phyloP scores from a whole-genome alignment of 441 rosid species.

The Erodium texanum region DNA sequence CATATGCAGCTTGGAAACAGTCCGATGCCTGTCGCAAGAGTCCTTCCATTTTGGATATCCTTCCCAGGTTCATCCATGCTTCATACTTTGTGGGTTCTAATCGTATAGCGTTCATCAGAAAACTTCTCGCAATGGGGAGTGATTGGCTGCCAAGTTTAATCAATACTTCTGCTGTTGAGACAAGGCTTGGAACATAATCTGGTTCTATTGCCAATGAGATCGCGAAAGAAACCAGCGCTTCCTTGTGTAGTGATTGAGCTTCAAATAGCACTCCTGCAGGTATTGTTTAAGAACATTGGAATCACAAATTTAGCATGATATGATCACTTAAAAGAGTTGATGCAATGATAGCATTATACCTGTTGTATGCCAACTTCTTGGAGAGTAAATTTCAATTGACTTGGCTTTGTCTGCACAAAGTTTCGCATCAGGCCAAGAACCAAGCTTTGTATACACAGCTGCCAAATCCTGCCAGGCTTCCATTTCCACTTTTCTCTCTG shows the following conservation, averaged over 20 bases:
- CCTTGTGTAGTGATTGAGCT: slow-evolving; percentile 56
- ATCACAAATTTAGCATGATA: not conserved
- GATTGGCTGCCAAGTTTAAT: slow-evolving; percentile 48
- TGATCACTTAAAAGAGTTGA: not conserved
- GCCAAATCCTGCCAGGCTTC: slow-evolving; percentile 84
- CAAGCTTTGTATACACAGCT: slow-evolving; percentile 47
- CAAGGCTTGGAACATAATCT: slow-evolving; percentile 69
- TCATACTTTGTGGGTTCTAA: slow-evolving; percentile 66
- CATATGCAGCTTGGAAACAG: slow-evolving; percentile 86
- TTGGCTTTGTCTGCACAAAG: slow-evolving; percentile 66
- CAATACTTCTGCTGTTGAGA: slow-evolving; percentile 61
- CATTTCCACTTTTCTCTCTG: slow-evolving; percentile 43
- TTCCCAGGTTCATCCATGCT: slow-evolving; percentile 78
- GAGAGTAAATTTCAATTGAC: slow-evolving; percentile 49
- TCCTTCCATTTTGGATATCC: slow-evolving; percentile 75
- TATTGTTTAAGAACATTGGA: not conserved
- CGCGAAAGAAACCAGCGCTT: slow-evolving; percentile 65
- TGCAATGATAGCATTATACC: slow-evolving; percentile 30
- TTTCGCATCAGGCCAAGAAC: slow-evolving; percentile 61
- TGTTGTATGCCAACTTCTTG: slow-evolving; percentile 66
- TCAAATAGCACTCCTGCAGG: slow-evolving; percentile 55
- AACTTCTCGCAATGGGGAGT: slow-evolving; percentile 64
- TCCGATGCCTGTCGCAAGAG: slow-evolving; percentile 75
- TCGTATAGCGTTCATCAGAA: slow-evolving; percentile 65
- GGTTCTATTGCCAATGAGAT: slow-evolving; percentile 64